Base-by-base conservation (phyloP, 352 stramenopile genomes). In the Phytophthora pluvialis region DNA sequence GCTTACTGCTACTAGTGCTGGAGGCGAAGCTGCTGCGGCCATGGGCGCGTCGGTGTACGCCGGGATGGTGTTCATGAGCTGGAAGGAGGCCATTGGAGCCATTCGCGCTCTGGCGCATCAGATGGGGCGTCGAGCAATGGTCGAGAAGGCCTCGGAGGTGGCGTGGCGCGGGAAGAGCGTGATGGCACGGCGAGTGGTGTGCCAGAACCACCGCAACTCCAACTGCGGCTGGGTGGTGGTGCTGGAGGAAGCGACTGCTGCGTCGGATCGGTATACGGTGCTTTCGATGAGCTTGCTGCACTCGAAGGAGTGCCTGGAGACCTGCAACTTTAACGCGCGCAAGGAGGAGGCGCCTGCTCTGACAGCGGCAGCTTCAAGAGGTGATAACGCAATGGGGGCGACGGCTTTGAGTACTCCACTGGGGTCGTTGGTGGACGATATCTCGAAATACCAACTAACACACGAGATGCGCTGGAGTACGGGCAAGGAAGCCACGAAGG, bases 381-480 rank as follows among this genome's bases (percentile, higher is more conserved):
- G 13, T 42, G 54, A 36, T 29, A 32, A 16, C 16, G 25, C 42
- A 25, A 31, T 43, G n/a, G 21, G 21, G 21, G 21, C 21, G 25
- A 62, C 21, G n/a, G 15, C 26, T 42, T 21, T 3, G 5, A 45
- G 45, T 45, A 25, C 28, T 9, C 36, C 28, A 35, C 31, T 39
- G n/a, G 57, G 64, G 15, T 59, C 77, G 3, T 75, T 91, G 8
- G 80, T 90, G 7, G 77, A 88, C 43, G 81, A 91, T 64, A 50
- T 80, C 0, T 75, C 77, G 35, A 87, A 89, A 57, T 91, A 90
- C 18, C 75, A 90, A 61, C 63, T 91, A 45, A 91, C 79, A 7
- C 83, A 86, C 43, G 83, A 94, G 42, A 91, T 92, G 86, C 81
- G 86, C n/a, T 94, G 83, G 83, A 80, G 71, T 60, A 86, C 77